Conservation (phyloP, 768 basidiomycete genomes). For the Boletus huronensis region DNA sequence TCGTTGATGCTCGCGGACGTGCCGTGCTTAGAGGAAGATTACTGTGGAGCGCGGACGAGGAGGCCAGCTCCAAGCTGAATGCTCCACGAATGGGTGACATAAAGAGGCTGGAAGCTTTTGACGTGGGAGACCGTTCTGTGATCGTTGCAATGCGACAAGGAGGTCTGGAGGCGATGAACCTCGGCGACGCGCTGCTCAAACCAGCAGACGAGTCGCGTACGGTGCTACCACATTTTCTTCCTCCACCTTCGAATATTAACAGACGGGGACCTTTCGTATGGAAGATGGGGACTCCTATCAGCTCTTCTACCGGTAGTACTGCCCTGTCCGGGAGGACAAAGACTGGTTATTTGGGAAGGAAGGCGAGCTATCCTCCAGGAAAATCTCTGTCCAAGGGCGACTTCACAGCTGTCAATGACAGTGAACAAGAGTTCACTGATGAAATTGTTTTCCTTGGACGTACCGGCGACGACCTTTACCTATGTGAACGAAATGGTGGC, state of each 20-base stretch:
- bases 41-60: conserved; percentile 70
- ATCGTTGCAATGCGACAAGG: conserved; percentile 85
- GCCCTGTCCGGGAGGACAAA: conserved; percentile 41
- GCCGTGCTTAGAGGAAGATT: conserved; percentile 81
- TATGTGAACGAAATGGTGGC: conserved; percentile 72
- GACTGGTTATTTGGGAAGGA: conserved; percentile 45
- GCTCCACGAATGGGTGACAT: conserved; percentile 70
- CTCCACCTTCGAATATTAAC: conserved; percentile 57
- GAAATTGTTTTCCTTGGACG: conserved; percentile 83
- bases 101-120: conserved; percentile 79
- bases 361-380: conserved; percentile 43
- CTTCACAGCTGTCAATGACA: conserved; percentile 43
- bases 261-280: conserved; percentile 75
- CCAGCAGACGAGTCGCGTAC: conserved; percentile 81
- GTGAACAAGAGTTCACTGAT: conserved; percentile 51
- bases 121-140: conserved; percentile 69
- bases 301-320: conserved; percentile 38
- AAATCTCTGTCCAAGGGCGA: conserved; percentile 54
- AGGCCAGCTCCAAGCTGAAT: conserved; percentile 35
- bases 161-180: conserved; percentile 76
- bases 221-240: conserved; percentile 64
- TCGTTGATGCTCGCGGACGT: conserved; percentile 81
- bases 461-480: conserved; percentile 70
- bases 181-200: conserved; percentile 72
- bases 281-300: conserved; percentile 74